Percentiles rank a stretch among this genome's conserved stretches.
Evolutionary conservation across 148 eudicot genomes (phyloP).

Genomic region (Spergularia marina): DNA sequence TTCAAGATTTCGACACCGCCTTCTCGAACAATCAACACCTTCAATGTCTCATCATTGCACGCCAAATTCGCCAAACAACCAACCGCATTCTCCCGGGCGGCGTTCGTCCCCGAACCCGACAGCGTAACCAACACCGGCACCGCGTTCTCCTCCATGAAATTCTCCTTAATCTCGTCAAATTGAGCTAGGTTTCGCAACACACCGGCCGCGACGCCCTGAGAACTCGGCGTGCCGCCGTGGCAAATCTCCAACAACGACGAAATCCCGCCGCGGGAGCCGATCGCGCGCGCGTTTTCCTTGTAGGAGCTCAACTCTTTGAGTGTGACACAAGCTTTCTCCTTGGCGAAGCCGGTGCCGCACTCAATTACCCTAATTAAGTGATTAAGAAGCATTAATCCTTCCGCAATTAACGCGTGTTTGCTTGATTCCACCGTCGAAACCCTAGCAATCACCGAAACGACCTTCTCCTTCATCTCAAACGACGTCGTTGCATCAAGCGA

Average conservation of each 20-base stretch:
- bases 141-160: slow-evolving; percentile 71
- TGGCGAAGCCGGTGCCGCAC: slow-evolving; percentile 60
- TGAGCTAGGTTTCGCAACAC: slow-evolving; percentile 61
- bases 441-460: slow-evolving; percentile 56
- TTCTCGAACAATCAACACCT: slow-evolving; percentile 57
- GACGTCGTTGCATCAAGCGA: slow-evolving; percentile 55
- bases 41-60: slow-evolving; percentile 49
- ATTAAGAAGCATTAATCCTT: slow-evolving; percentile 56
- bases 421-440: slow-evolving; percentile 62
- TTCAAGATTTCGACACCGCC: slow-evolving; percentile 69
- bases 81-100: slow-evolving; percentile 70
- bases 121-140: slow-evolving; percentile 46
- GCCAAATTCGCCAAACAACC: slow-evolving; percentile 71
- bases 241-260: slow-evolving; percentile 71
- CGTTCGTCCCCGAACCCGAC: slow-evolving; percentile 53
- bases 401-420: slow-evolving; percentile 54
- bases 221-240: slow-evolving; percentile 64
- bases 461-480: slow-evolving; percentile 61
- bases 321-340: slow-evolving; percentile 69
- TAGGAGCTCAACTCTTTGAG: slow-evolving; percentile 44
- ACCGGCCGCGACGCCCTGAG: slow-evolving; percentile 70
- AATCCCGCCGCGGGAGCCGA: slow-evolving; percentile 82
- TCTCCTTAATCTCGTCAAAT: slow-evolving; percentile 62
- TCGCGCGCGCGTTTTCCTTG: slow-evolving; percentile 81
- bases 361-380: slow-evolving; percentile 70